Evolutionary conservation across 1,284 basidiomycete species (phyloP), one percentile per base, ranked within the genome.

Genomic region (Naganishia albida): DNA sequence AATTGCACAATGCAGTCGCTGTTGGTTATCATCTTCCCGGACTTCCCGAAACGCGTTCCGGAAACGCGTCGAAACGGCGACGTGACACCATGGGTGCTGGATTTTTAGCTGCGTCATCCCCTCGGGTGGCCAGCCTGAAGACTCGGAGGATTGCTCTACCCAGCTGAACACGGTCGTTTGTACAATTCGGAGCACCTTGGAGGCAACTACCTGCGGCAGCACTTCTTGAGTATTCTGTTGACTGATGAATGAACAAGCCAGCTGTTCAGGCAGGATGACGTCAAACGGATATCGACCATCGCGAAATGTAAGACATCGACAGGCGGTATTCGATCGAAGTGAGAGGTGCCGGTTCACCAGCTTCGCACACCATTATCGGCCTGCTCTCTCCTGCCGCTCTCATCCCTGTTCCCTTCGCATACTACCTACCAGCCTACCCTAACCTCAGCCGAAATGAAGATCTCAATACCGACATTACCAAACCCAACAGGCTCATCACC

Each of bases 401-500:
- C 42, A 7, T 18, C 42, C 18, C 51, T 43, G 6, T 7, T 15
- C 6, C 42, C 42, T 20, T 10, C 34, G 34, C 34, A 34, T 34
- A 34, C 34, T 6, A 6, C 34, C 34, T 10, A 10, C 34, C 34
- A 34, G n/a, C n/a, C n/a, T n/a, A n/a, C n/a, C n/a, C n/a, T n/a
- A n/a, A n/a, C 34, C 34, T 34, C 34, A 6, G 34, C 34, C 10
- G 34, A 15, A 7, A 57, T 60, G 56, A 60, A 60, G 49, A 62
- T 65, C 15, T 65, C 64, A 28, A 65, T 65, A 40, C 64, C 64
- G 4, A 65, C 57, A 16, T 30, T 65, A 38, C 64, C 64, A 10
- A 49, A 60, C 8, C 64, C 64, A 12, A 50, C 49, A 20, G 55
- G 56, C 18, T 43, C 50, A 7, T 18, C 57, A 4, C 64, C 64